Evolutionary conservation across 495 filamentous ascomycete species (phyloP), one percentile per base, ranked within the genome.

Genomic region (Penicillium flavigenum): DNA sequence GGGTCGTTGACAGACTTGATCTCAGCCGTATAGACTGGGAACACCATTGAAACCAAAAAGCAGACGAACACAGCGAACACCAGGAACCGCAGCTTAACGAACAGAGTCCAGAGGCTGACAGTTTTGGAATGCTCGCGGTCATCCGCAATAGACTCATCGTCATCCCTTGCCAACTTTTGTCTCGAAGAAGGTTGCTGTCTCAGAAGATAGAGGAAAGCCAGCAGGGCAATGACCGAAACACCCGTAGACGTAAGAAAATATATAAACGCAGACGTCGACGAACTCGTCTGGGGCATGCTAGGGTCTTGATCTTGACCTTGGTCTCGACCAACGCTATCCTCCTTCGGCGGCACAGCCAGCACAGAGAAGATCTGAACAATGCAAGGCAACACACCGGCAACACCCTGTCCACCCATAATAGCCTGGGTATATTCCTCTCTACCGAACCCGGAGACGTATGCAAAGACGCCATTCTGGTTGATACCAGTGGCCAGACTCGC

Each of bases 391-490:
- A 99, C 92, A 32, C 94, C 94, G 1, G 94, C 92, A 7, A 98
- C 78, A 16, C 86, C 95, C 70, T 99, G 94, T 9, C 94, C 94
- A 24, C 86, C 85, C 95, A 99, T 98, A 70, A 98, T 92, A 19
- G 87, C 94, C 71, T 97, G 92, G 48, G 89, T 96, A 73, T 96
- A 98, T 63, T 91, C 86, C 16, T 88, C 83, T 49, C 88, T 73
- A 19, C 86, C 90, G 61, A 96, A 96, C 27, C 88, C 87, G 8
- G 90, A 82, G 11, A 90, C 92, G 65, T 92, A 97, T 7, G 95
- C 88, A 70, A 97, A 98, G 34, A 92, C 84, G 47, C 95, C 94
- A 69, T 98, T 98, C 74, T 97, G 94, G 67, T 88, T 89, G 53
- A 98, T 77, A 0, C 89, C 95, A 0, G 91, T 84, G 1, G 89